Conservation (phyloP, 768 basidiomycete genomes). For the Dioszegia hungarica region DNA sequence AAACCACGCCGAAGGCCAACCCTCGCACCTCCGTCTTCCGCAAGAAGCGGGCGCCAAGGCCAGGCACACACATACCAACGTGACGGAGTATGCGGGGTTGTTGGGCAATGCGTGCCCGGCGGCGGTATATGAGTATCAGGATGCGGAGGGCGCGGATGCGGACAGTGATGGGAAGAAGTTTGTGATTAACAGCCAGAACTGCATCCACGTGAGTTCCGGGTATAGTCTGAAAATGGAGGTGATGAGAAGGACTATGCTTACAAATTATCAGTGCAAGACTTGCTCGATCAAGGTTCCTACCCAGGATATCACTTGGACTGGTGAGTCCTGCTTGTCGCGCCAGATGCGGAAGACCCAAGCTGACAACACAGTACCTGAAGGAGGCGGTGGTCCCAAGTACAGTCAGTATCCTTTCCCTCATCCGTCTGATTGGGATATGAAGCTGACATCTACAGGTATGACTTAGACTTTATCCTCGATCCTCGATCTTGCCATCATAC, state of each 20-base stretch:
- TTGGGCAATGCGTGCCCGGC: constrained; percentile 90
- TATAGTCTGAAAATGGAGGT: not conserved
- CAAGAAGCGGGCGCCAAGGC: constrained; percentile 54
- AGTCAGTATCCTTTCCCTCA: constrained; percentile 55
- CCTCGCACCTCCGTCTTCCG: constrained; percentile 74
- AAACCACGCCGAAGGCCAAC: constrained; percentile 96
- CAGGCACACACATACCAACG: constrained; percentile 70
- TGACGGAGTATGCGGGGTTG: constrained; percentile 70
- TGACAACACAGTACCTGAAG: constrained; percentile 69
- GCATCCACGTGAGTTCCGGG: constrained; percentile 42
- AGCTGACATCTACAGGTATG: constrained; percentile 16
- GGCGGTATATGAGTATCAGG: constrained; percentile 92
- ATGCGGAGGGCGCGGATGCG: constrained; percentile 56
- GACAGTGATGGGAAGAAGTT: constrained; percentile 79
- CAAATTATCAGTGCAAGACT: constrained; percentile 72
- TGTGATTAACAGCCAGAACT: constrained; percentile 85
- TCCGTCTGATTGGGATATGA: not conserved
- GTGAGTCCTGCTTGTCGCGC: constrained; percentile 17
- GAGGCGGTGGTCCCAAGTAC: constrained; percentile 94
- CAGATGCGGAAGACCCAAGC: not conserved
- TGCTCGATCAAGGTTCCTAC: constrained; percentile 93
- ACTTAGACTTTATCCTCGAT: constrained; percentile 11
- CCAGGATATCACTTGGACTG: constrained; percentile 86
- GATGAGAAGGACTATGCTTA: not conserved
- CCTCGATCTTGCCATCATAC: not conserved